These are phyloP conservation scores for Boletus semigastroideus DNA, from an alignment of 1,284 basidiomycete species.

Conservation along the genomic window DNA sequence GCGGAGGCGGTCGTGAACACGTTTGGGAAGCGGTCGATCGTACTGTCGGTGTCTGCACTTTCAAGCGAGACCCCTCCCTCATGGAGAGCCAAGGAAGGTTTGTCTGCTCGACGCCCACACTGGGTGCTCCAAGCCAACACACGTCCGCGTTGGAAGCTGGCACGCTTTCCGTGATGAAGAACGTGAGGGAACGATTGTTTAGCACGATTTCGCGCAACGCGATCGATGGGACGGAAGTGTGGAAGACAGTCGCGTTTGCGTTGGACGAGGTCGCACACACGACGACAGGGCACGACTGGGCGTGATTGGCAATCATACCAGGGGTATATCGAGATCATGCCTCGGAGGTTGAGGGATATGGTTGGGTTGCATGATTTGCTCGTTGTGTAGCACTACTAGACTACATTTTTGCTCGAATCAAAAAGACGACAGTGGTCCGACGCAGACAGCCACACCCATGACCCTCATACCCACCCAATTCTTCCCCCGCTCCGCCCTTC, in stretches of 20 bases:
- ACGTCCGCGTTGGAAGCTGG: slow-evolving; percentile 57
- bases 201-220: slow-evolving; percentile 85
- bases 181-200: slow-evolving; percentile 72
- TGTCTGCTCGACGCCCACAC: slow-evolving; percentile 25
- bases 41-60: slow-evolving; percentile 37
- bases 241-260: slow-evolving; percentile 64
- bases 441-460: too few relatives aligned
- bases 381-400: too few relatives aligned
- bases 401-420: too few relatives aligned
- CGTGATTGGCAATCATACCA: too few relatives aligned
- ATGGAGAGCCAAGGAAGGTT: slow-evolving; percentile 37
- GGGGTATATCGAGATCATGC: too few relatives aligned
- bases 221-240: slow-evolving; percentile 92
- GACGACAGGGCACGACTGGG: too few relatives aligned
- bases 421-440: too few relatives aligned
- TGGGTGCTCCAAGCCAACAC: slow-evolving; percentile 22
- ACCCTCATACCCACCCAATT: too few relatives aligned
- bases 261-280: too few relatives aligned
- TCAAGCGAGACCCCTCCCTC: slow-evolving; percentile 41
- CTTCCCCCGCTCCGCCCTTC: too few relatives aligned
- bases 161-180: slow-evolving; percentile 63
- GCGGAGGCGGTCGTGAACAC: slow-evolving; percentile 27
- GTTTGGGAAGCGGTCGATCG: slow-evolving; percentile 26
- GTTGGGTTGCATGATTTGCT: too few relatives aligned
- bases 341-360: too few relatives aligned